Evolutionary conservation across 805 yeast genomes (phyloP).

Genomic region (Wickerhamiella alocasiicola): DNA sequence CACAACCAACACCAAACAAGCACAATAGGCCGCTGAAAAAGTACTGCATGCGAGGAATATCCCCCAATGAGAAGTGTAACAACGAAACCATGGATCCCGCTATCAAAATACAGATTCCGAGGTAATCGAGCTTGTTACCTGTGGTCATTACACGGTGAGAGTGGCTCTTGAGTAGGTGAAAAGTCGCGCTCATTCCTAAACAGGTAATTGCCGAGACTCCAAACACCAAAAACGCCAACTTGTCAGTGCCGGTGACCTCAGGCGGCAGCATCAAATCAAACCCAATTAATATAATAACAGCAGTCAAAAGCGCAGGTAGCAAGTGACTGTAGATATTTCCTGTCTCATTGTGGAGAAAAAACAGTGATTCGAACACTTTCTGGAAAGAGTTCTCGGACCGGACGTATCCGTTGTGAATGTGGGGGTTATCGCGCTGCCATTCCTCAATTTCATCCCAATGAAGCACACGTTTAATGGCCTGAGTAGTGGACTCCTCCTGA

Average conservation of each 20-base stretch:
- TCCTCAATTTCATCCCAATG: slow-evolving; percentile 46
- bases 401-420: slow-evolving; percentile 52
- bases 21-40: slow-evolving; percentile 35
- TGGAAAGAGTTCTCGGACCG: slow-evolving; percentile 38
- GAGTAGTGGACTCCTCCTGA: not conserved
- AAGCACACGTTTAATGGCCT: slow-evolving; percentile 5
- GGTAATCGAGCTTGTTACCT: slow-evolving; percentile 62
- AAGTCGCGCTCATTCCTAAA: slow-evolving; percentile 49
- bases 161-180: slow-evolving; percentile 58
- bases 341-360: slow-evolving; percentile 55
- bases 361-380: slow-evolving; percentile 37
- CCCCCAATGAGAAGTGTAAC: slow-evolving; percentile 35
- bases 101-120: slow-evolving; percentile 60
- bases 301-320: slow-evolving; percentile 25
- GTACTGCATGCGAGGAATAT: slow-evolving; percentile 25
- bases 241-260: slow-evolving; percentile 32
- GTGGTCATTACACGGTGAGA: slow-evolving; percentile 40
- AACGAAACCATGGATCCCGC: slow-evolving; percentile 48
- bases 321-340: slow-evolving; percentile 61
- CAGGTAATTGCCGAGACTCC: slow-evolving; percentile 48
- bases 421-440: slow-evolving; percentile 69
- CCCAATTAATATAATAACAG: slow-evolving; percentile 14
- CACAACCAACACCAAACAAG: slow-evolving; percentile 48
- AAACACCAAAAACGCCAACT: slow-evolving; percentile 40
- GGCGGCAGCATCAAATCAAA: slow-evolving; percentile 19